A percentile compares a stretch with the other conserved stretches of the same genome.
phyloP scores from a whole-genome alignment of 2,329 filamentous ascomycete species.

The Ceratocystis albifundus region DNA sequence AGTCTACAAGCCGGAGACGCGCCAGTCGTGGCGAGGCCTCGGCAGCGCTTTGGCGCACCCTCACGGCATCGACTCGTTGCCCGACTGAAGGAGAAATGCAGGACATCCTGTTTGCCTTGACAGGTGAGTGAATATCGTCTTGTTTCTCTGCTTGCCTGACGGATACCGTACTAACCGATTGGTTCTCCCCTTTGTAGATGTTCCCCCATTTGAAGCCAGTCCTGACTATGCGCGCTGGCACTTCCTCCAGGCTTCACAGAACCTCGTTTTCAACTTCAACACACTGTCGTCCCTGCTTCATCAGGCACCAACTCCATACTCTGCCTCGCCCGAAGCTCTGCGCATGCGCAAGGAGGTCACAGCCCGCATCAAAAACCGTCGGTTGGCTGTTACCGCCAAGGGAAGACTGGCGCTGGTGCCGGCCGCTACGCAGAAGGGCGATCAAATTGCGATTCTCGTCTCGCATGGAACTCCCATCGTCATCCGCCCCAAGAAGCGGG shows the following conservation, averaged over 20 bases:
- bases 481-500: conserved; percentile 12
- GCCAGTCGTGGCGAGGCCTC: conserved; percentile 13
- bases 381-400: conserved; percentile 16
- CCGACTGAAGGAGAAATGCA: conserved; percentile 17
- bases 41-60: conserved; percentile 16
- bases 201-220: conserved; percentile 9
- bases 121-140: conserved; percentile 12
- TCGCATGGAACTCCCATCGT: conserved; percentile 21
- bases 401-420: conserved; percentile 20
- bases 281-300: conserved; percentile 15
- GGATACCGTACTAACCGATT: background rate
- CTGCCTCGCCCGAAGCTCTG: conserved; percentile 14
- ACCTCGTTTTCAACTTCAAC: conserved; percentile 16
- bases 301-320: conserved; percentile 7
- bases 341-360: background rate
- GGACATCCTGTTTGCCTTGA: conserved; percentile 19
- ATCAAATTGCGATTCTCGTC: conserved; percentile 17
- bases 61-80: conserved; percentile 14
- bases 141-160: background rate
- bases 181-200: background rate
- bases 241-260: conserved; percentile 16
- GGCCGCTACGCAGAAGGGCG: conserved; percentile 21
- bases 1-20: conserved; percentile 9
- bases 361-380: conserved; percentile 14
- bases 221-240: conserved; percentile 20